Evolutionary conservation across 148 eudicot species (phyloP), one percentile per base, ranked within the genome.

Genomic region (Chenopodium album): DNA sequence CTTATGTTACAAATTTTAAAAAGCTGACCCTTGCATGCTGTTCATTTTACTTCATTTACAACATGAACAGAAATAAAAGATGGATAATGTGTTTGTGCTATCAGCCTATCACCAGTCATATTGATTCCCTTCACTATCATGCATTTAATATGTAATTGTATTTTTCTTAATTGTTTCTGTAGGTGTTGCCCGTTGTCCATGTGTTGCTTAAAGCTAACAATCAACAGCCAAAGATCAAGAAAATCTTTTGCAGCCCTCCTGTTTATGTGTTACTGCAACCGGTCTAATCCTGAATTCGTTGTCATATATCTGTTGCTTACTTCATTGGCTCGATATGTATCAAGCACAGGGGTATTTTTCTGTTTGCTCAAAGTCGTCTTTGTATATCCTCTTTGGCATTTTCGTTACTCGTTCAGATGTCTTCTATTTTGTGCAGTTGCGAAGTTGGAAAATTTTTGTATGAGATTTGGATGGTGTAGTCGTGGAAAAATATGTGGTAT

Each of bases 401-500:
- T 71, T 23, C 59, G 47, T 13, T 7, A 23, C 66, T 37, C 46
- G 62, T 19, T 68, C 26, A 31, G 64, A 26, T 69, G 75, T 54
- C 75, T 4, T 54, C 54, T 23, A 12, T 9, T 48, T 34, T 68
- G 41, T 28, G 67, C 50, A 59, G 71, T 80, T 72, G 77, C 82
- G 44, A 63, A 60, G 77, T 62, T 75, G 62, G 77, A 60, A 59
- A 48, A 0, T 32, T 76, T 50, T 71, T 23, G 10, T 23, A 29
- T 47, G 26, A 79, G 26, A 13, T 37, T 41, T 4, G 44, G 52
- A 62, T 80, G 75, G 41, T 29, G 48, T 71, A 11, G 75, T 26
- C 13, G 76, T 66, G 23, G 63, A 14, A 22, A 26, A 74, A 77
- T 12, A 59, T 20, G 71, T 78, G 77, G 79, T 47, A 60, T 77